Evolutionary conservation across 2,329 filamentous ascomycete genomes (phyloP), one percentile per base, ranked within the genome.

Genomic region (Claviceps monticola): DNA sequence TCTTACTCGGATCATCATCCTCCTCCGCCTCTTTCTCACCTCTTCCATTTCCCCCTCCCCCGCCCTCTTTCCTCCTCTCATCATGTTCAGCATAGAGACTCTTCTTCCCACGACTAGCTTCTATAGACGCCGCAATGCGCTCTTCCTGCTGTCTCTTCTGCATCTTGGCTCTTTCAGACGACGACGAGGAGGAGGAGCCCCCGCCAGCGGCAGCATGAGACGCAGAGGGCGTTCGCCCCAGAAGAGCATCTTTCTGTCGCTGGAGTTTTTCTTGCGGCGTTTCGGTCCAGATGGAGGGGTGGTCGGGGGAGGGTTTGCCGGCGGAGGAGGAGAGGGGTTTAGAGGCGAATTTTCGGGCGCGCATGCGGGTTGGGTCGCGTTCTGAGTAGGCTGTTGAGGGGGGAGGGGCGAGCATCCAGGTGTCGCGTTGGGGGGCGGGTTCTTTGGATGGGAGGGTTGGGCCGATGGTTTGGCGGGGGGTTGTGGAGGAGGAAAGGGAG

Each of bases 1-100:
- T 76, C 67, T 86, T 84, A 66, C 88, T 95, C 0, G 93, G 91
- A 64, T 97, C 90, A 67, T 96, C 91, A 19, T 93, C 87, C 56
- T 96, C 91, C 21, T 93, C 87, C 56, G 88, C 80, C 56, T 13
- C 21, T 16, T 41, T 16, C 38, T 17, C 38, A 17, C 38, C 38
- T 76, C 72, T 6, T 63, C 68, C 56, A 87, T 80, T 56, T 75
- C 71, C 8, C 63, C 68, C 55, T 69, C 69, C 45, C 61, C 56
- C 61, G 63, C 66, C 29, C 3, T 34, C 29, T 34, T 11, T 54
- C 58, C 64, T 56, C 21, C 52, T 57, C 26, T 60, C 38, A 41
- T 72, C 72, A 59, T 83, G 78, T 56, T 81, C 73, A 26, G 82
- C 78, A 56, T 79, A 78, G 45, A 84, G 68, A 55, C 75, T 82